phyloP scores from a whole-genome alignment of 2,329 filamentous ascomycete genomes.

The Claviceps pazoutovae region DNA sequence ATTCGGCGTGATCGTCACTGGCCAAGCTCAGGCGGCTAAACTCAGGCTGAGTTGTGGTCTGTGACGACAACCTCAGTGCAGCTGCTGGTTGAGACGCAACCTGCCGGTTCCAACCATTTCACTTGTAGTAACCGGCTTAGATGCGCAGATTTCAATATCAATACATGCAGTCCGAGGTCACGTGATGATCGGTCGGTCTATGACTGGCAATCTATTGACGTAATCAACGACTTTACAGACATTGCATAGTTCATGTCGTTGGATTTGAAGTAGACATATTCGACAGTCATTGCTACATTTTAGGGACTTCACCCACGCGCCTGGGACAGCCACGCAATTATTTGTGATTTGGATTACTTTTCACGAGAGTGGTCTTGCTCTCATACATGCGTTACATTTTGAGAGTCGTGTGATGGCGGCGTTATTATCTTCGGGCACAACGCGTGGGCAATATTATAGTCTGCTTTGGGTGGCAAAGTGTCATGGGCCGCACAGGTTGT shows the following conservation, averaged over 20 bases:
- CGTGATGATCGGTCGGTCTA: background rate
- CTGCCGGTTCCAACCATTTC: background rate
- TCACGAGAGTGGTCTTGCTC: constrained; percentile 7
- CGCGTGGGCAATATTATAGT: background rate
- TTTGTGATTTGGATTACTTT: constrained; percentile 11
- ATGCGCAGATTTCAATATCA: background rate
- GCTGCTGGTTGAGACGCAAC: background rate
- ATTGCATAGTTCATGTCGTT: constrained; percentile 5
- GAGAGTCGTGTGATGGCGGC: background rate
- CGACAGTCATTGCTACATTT: constrained; percentile 48
- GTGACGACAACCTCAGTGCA: background rate
- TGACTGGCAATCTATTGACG: background rate
- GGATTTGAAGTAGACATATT: constrained; percentile 31
- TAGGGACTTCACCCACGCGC: constrained; percentile 30
- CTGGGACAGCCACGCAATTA: constrained; percentile 8
- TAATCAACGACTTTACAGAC: constrained; percentile 5
- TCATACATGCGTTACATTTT: constrained; percentile 2
- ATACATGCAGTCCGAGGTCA: constrained; percentile 1
- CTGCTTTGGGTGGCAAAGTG: constrained; percentile 3
- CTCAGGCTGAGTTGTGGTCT: background rate
- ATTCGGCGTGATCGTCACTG: background rate
- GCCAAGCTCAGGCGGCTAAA: background rate
- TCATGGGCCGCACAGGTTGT: background rate
- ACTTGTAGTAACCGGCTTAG: background rate
- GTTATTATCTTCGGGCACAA: constrained; percentile 7